phyloP scores from a whole-genome alignment of 108 stramenopile species.

The Pseudonitzschia multistriata region DNA sequence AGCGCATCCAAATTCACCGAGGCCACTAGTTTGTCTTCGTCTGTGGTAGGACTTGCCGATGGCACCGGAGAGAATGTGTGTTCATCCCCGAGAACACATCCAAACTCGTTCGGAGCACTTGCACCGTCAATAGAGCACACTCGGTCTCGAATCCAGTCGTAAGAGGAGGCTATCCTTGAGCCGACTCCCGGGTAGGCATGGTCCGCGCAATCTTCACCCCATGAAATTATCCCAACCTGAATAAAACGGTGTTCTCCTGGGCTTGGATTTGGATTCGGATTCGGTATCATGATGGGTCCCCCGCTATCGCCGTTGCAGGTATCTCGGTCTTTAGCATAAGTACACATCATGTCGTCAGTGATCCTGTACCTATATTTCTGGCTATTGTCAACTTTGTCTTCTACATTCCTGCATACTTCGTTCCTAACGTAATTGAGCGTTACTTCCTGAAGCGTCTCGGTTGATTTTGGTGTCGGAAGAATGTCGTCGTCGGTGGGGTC shows the following conservation, averaged over 20 bases:
- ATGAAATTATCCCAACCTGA: slow-evolving; percentile 43
- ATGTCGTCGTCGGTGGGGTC: background rate
- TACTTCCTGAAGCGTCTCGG: slow-evolving; percentile 7
- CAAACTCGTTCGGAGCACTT: background rate
- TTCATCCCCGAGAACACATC: background rate
- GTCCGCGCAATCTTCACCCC: slow-evolving; percentile 61
- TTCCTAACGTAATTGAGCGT: slow-evolving; percentile 13
- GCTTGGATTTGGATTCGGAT: background rate
- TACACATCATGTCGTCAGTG: slow-evolving; percentile 57
- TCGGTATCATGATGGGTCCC: slow-evolving; percentile 26
- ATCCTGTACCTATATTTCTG: slow-evolving; percentile 32
- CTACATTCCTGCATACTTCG: background rate
- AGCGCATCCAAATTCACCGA: background rate
- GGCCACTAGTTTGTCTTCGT: background rate
- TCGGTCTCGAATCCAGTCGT: slow-evolving; percentile 45
- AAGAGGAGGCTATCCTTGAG: slow-evolving; percentile 34
- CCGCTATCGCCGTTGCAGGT: slow-evolving; percentile 54
- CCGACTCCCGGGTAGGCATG: slow-evolving; percentile 48
- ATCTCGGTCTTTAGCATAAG: slow-evolving; percentile 21
- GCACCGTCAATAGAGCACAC: slow-evolving; percentile 36
- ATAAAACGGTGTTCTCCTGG: slow-evolving; percentile 16
- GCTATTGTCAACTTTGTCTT: background rate
- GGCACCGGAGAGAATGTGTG: slow-evolving; percentile 20
- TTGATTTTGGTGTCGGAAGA: no score
- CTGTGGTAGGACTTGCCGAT: background rate